Base-by-base conservation (phyloP, 2,329 filamentous ascomycete species). In the Colletotrichum incanum region DNA sequence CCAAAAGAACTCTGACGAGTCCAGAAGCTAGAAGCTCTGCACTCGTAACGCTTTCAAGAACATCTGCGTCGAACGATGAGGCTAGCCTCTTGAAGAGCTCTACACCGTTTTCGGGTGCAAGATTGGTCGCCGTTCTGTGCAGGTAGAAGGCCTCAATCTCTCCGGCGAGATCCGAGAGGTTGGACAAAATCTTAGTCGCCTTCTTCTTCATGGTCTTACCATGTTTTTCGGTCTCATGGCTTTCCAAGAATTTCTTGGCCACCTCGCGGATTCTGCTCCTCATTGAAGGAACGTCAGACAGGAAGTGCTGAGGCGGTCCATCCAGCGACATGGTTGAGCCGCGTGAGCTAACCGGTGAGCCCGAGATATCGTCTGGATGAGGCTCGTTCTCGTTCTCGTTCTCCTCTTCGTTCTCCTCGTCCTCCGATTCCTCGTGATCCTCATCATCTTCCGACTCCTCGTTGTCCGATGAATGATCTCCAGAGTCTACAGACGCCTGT, bases 11-110 rank as follows among this genome's bases (percentile, higher is more conserved):
- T 55, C 94, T 91, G 14, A 99, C 95, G 67, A 99, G 90, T 23
- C 95, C 94, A 1, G 96, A 98, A 39, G 94, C 94, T 64, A 98
- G 89, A 41, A 99, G 86, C 80, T 99, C 96, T 59, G 96, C 95
- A 82, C 96, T 99, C 0, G 96, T 99, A 65, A 98, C 95, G 79
- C 94, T 97, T 78, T 98, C 93, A 65, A 98, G 83, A 1, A 96
- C 93, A 82, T 98, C 94, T 0, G 93, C 92, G 77, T 97, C 93
- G 77, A 99, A 99, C 78, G 96, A 95, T 3, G 89, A 88, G 0
- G 95, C 94, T 70, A 99, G 85, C 62, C 88, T 90, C 41, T 87
- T 85, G 82, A 98, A 98, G 0, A 98, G 85, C 2, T 87, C 84
- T 41, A 87, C 85, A 14, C 93, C 94, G 50, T 89, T 83, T 26